phyloP scores from a whole-genome alignment of 129 eudicot genomes.

The Apium graveolens region DNA sequence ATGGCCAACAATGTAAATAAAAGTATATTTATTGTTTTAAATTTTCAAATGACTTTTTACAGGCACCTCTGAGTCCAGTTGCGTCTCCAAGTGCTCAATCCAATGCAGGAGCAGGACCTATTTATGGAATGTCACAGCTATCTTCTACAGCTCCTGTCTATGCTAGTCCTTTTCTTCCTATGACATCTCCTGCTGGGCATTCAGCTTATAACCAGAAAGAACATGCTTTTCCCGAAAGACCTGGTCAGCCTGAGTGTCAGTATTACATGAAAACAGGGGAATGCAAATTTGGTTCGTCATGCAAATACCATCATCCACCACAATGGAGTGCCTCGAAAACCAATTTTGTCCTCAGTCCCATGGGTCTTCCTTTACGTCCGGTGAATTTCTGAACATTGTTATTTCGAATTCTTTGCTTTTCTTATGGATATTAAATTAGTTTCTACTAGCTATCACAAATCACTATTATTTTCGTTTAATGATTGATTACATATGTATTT shows the following conservation, averaged over 20 bases:
- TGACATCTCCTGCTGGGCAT: conserved; percentile 44
- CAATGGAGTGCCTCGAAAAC: conserved; percentile 43
- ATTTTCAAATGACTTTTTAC: conserved; percentile 16
- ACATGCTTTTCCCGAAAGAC: conserved; percentile 64
- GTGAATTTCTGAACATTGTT: conserved; percentile 32
- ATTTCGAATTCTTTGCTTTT: background rate
- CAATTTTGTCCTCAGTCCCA: conserved; percentile 54
- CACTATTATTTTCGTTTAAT: background rate
- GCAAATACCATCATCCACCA: conserved; percentile 84
- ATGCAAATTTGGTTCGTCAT: conserved; percentile 82
- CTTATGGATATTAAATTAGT: background rate
- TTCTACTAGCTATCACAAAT: background rate
- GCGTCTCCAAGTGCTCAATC: conserved; percentile 38
- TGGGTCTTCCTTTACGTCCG: conserved; percentile 90
- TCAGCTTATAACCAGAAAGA: conserved; percentile 52
- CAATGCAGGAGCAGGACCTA: conserved; percentile 41
- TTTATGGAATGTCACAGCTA: conserved; percentile 62
- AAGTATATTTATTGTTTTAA: background rate
- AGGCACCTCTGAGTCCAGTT: conserved; percentile 55
- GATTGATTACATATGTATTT: background rate
- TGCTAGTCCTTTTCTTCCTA: conserved; percentile 32
- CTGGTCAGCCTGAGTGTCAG: conserved; percentile 88
- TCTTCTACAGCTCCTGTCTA: conserved; percentile 60
- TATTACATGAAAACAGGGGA: conserved; percentile 68
- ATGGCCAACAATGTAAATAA: background rate